Base-by-base conservation (phyloP, 2,329 filamentous ascomycete species). In the Dothidotthia symphoricarpi region DNA sequence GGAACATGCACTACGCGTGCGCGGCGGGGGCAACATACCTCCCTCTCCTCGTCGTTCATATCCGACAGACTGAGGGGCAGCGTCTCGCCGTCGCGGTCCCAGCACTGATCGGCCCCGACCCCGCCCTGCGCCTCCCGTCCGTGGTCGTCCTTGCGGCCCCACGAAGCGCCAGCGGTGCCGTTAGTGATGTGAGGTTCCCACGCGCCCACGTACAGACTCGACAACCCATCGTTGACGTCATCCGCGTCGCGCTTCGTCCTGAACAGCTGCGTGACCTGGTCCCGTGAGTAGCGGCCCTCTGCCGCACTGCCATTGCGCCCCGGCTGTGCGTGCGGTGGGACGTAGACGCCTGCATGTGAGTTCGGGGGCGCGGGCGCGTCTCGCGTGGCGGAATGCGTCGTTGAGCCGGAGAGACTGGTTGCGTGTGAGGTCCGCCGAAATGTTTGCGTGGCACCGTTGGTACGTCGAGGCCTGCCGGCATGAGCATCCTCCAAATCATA, bases 61-160 rank as follows among this genome's bases (percentile, higher is more conserved):
- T 86, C 82, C 45, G 80, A 75, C 49, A 95, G 66, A 19, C 81
- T 82, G 49, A 96, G 73, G 6, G 90, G 88, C 48, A 80, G 77
- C 29, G 81, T 75, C 36, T 77, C 76, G 16, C 86, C 88, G 43
- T 77, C 76, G 41, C 78, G 70, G 60, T 95, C 87, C 93, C 91
- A 98, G 66, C 90, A 97, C 28, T 91, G 80, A 47, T 93, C 88
- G n/a, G 90, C 87, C 29, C 91, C 89, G n/a, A 90, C 87, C 29
- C 91, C 89, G 58, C 86, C 81, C 41, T 82, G 82, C 47, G 77
- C 74, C 47, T 85, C 81, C 62, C 88, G 85, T 42, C 77, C 57
- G 32, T 69, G 78, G 49, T 96, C 89, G 41, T 80, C 78, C 52
- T 75, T 77, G 66, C 90, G 88, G 34, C 86, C 86, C 88, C 88